A percentile compares a stretch with the other conserved stretches of the same genome.
Conservation (phyloP, 1,139 yeast genomes). For the Sugiyamaella pinicola region DNA sequence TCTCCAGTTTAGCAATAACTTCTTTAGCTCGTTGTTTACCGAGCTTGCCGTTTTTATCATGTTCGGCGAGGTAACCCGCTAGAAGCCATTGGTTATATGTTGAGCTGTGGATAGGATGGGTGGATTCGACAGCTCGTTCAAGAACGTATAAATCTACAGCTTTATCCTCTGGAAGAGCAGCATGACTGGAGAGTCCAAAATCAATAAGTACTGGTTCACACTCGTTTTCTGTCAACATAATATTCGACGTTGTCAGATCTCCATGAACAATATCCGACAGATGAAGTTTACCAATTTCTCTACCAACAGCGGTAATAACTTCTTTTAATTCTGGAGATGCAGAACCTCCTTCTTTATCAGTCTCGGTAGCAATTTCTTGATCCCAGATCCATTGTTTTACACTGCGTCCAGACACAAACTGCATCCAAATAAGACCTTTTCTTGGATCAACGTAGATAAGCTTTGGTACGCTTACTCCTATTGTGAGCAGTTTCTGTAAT, state of each 20-base stretch:
- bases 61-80: conserved; percentile 59
- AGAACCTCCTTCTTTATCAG: not conserved
- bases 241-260: conserved; percentile 89
- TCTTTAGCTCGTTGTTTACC: conserved; percentile 50
- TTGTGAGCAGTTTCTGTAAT: conserved; percentile 57
- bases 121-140: conserved; percentile 87
- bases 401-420: conserved; percentile 54
- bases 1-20: conserved; percentile 66
- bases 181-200: conserved; percentile 84
- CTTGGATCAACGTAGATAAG: conserved; percentile 72
- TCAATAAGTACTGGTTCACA: conserved; percentile 70
- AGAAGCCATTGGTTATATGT: conserved; percentile 69
- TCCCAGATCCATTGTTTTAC: conserved; percentile 46
- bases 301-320: conserved; percentile 55
- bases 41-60: conserved; percentile 36
- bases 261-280: conserved; percentile 85
- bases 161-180: conserved; percentile 81
- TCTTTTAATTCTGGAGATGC: conserved; percentile 32
- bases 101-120: conserved; percentile 77
- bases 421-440: conserved; percentile 90
- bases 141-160: conserved; percentile 95
- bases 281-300: conserved; percentile 72
- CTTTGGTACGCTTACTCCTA: conserved; percentile 68
- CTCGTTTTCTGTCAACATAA: conserved; percentile 51
- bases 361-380: conserved; percentile 30